Conservation (phyloP, 2,329 filamentous ascomycete genomes). For the Exophiala phaeomuriformis region DNA sequence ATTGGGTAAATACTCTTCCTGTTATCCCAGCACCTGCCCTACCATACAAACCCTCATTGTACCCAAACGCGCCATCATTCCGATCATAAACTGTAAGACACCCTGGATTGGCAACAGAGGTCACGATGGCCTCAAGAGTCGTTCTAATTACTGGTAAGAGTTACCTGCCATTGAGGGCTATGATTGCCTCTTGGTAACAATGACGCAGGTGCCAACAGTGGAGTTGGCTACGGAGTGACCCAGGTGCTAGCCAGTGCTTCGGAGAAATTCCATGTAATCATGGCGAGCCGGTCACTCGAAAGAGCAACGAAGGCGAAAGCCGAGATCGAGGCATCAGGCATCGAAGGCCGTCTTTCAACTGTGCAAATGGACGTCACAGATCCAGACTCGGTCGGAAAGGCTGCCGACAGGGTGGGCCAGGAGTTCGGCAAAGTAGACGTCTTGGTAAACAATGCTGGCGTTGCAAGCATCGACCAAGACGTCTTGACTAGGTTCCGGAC, state of each 20-base stretch:
- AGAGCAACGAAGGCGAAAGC: constrained; percentile 8
- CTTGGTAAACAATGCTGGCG: neutral
- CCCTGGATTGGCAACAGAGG: no score
- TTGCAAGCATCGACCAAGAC: neutral
- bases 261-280: constrained; percentile 23
- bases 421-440: neutral
- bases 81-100: no score
- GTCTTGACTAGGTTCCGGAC: constrained; percentile 10
- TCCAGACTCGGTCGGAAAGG: constrained; percentile 11
- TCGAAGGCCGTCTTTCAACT: constrained; percentile 25
- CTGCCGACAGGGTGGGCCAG: neutral
- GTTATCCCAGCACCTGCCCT: no score
- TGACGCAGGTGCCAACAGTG: constrained; percentile 26
- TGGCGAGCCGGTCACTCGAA: constrained; percentile 8
- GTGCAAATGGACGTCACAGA: constrained; percentile 31
- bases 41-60: no score
- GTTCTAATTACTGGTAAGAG: no score
- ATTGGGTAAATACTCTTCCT: no score
- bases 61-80: no score
- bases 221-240: constrained; percentile 26
- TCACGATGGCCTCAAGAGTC: no score
- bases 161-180: no score
- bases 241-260: constrained; percentile 21
- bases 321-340: constrained; percentile 5
- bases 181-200: no score